Evolutionary conservation across 140 eudicot species (phyloP).

Genomic region (Cichorium intybus): DNA sequence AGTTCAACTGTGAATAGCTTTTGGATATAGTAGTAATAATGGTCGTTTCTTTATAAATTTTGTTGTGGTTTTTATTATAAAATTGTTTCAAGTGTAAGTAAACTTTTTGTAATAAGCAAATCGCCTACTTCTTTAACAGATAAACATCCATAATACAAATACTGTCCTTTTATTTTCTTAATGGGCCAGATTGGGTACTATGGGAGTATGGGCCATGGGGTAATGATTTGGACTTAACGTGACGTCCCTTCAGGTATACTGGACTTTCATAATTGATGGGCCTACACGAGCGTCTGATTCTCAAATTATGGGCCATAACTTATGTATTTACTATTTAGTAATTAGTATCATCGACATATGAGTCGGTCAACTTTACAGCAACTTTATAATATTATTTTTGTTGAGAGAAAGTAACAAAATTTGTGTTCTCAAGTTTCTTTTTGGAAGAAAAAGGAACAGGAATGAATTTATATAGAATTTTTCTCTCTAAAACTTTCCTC

Average conservation of each 20-base stretch:
- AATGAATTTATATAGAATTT: no score
- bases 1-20: constrained; percentile 22
- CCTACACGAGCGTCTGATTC: constrained; percentile 10
- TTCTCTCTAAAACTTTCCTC: no score
- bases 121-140: constrained; percentile 4
- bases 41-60: background rate
- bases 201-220: no score
- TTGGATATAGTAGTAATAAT: constrained; percentile 8
- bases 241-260: constrained; percentile 4
- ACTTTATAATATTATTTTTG: no score
- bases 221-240: background rate
- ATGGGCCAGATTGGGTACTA: constrained; percentile 7
- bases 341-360: no score
- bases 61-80: background rate
- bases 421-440: no score
- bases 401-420: no score
- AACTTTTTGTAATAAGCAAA: constrained; percentile 7
- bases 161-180: background rate
- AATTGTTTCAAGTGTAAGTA: background rate
- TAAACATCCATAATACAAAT: background rate
- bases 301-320: constrained; percentile 2
- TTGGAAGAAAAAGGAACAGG: no score
- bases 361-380: no score
- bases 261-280: constrained; percentile 12
- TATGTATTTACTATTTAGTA: background rate